A percentile compares a stretch with the other conserved stretches of the same genome.
These are phyloP conservation scores for Daphne laureola DNA, from an alignment of 441 rosid species.

Conservation along the genomic window DNA sequence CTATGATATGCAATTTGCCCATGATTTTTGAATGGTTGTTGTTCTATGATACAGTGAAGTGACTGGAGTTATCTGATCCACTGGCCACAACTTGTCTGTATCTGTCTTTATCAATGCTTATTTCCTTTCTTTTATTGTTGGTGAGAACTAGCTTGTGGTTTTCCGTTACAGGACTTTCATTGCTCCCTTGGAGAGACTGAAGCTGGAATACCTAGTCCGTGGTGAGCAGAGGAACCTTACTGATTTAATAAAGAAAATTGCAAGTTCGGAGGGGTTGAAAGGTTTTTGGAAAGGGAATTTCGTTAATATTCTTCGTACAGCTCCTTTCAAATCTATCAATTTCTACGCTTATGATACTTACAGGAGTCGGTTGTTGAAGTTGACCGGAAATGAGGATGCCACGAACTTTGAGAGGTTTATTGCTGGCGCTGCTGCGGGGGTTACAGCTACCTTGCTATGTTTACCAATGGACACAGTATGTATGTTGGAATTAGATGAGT, in stretches of 20 bases:
- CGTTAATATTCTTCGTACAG: slow-evolving; percentile 83
- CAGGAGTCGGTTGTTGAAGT: slow-evolving; percentile 53
- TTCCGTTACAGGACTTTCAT: slow-evolving; percentile 58
- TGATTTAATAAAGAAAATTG: slow-evolving; percentile 53
- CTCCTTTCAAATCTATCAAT: slow-evolving; percentile 91
- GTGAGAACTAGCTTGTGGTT: slow-evolving; percentile 1
- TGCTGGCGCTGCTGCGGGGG: slow-evolving; percentile 91
- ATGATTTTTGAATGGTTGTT: too few relatives aligned
- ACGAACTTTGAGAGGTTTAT: slow-evolving; percentile 78
- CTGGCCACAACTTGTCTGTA: too few relatives aligned
- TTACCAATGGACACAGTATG: slow-evolving; percentile 91
- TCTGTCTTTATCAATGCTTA: neutral
- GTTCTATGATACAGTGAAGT: too few relatives aligned
- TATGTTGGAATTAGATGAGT: slow-evolving; percentile 22
- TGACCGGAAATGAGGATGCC: slow-evolving; percentile 60
- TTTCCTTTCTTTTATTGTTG: neutral
- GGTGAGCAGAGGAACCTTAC: slow-evolving; percentile 59
- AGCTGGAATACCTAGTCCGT: slow-evolving; percentile 75
- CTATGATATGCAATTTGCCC: too few relatives aligned
- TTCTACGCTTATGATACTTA: slow-evolving; percentile 87
- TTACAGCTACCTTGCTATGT: slow-evolving; percentile 83
- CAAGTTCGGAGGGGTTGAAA: slow-evolving; percentile 56
- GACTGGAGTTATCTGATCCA: too few relatives aligned
- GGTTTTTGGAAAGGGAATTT: slow-evolving; percentile 96
- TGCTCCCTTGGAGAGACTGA: slow-evolving; percentile 88